These are phyloP conservation scores for Hypsizygus marmoreus DNA, from an alignment of 768 basidiomycete species.

Conservation along the genomic window DNA sequence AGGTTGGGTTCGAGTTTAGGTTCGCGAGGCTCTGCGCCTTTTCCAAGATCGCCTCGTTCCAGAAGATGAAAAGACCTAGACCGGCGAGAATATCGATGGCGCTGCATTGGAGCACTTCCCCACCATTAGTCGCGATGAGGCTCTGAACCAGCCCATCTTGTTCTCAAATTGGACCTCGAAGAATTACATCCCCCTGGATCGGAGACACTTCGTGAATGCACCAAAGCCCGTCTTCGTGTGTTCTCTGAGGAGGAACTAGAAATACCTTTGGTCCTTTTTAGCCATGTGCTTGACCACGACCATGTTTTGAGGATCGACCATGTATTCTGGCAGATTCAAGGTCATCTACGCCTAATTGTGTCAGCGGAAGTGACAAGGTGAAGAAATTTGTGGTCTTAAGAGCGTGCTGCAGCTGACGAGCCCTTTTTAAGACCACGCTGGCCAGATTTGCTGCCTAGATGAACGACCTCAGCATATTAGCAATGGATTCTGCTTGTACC, in stretches of 20 bases:
- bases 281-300: conserved; percentile 97
- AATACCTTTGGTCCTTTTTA: conserved; percentile 96
- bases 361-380: conserved; percentile 98
- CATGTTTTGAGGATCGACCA: conserved; percentile 97
- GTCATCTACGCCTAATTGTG: conserved; percentile 93
- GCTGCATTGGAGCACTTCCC: conserved; percentile 91
- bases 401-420: conserved; percentile 9
- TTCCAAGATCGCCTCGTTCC: conserved; percentile 97
- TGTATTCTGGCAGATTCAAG: conserved; percentile 98
- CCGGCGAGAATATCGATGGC: conserved; percentile 86
- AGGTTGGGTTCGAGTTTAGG: conserved; percentile 96
- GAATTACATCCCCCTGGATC: conserved; percentile 92
- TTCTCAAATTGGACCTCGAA: conserved; percentile 99
- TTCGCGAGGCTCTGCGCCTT: conserved; percentile 93
- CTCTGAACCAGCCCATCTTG: conserved; percentile 84
- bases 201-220: conserved; percentile 94
- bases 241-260: conserved; percentile 99
- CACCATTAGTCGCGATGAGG: conserved; percentile 84
- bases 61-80: conserved; percentile 93
- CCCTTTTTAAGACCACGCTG: conserved; percentile 84
- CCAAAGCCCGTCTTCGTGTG: conserved; percentile 92
- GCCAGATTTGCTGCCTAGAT: conserved; percentile 99
- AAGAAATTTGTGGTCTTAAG: conserved; percentile 16
- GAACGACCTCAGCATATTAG: conserved; percentile 95
- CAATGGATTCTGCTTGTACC: conserved; percentile 98